Evolutionary conservation across 495 filamentous ascomycete species (phyloP), one percentile per base, ranked within the genome.

Genomic region (Glarea lozoyensis): DNA sequence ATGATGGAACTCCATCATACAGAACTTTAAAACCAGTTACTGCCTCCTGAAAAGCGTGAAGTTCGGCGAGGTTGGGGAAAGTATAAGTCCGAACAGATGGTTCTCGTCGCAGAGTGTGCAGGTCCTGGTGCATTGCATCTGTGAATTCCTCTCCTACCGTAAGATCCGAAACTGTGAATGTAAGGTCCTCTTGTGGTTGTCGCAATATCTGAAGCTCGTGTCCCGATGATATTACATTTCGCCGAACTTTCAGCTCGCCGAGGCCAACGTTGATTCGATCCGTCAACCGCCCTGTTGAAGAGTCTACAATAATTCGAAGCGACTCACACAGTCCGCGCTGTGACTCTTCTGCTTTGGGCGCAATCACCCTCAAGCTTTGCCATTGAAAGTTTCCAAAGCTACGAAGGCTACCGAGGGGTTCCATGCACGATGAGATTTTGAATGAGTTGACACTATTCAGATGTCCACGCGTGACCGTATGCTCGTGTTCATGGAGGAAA

Each of bases 41-140:
- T 13, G 84, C 77, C 15, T 61, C 63, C 57, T 92, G 75, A 51
- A 93, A 93, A n/a, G 61, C 58, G 55, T 93, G 86, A 2, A 92
- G 66, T 47, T 82, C 84, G 42, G 45, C 51, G 34, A 72, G 52
- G 45, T 54, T 66, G 13, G 61, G 57, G 32, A 78, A 79, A 40
- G 61, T 62, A 52, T 69, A 71, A 11, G 67, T 70, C 17, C 78
- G 66, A 21, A 64, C 69, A 12, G 63, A 50, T 6, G 11, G 49
- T 35, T 31, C 56, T 45, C n/a, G 60, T 49, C 33, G 38, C 17
- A 70, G 42, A 12, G 48, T 53, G 12, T 59, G 66, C 17, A 84
- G 55, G 10, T 75, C 68, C 15, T 69, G 64, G 2, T 60, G 48
- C 36, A 84, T 59, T 22, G 68, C 66, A n/a, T 68, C 65, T 1